phyloP scores from a whole-genome alignment of 1,139 yeast genomes.

The Nematodospora anomalae region DNA sequence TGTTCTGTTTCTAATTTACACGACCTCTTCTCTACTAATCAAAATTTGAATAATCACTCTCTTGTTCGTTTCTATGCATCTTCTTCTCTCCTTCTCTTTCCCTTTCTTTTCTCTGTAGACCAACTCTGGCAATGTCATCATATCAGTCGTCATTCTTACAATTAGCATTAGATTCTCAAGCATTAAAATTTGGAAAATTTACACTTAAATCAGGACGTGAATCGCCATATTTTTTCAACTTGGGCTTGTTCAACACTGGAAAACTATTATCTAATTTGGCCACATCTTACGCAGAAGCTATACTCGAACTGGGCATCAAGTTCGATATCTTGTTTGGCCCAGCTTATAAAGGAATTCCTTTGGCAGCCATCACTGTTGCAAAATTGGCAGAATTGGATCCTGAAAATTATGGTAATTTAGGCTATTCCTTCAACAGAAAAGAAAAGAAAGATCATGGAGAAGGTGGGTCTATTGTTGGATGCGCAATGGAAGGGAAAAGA shows the following conservation, averaged over 20 bases:
- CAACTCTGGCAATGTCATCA: slow-evolving; percentile 22
- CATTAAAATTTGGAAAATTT: slow-evolving; percentile 83
- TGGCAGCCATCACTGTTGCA: slow-evolving; percentile 89
- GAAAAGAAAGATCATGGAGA: slow-evolving; percentile 98
- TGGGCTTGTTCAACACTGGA: slow-evolving; percentile 87
- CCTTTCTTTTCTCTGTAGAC: slow-evolving; percentile 11
- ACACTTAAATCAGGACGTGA: slow-evolving; percentile 88
- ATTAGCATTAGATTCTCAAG: slow-evolving; percentile 76
- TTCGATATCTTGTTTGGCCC: slow-evolving; percentile 96
- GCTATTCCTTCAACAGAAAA: slow-evolving; percentile 78
- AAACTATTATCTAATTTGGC: slow-evolving; percentile 76
- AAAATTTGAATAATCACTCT: no score
- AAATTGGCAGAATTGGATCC: slow-evolving; percentile 89
- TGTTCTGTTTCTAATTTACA: no score
- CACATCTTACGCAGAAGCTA: slow-evolving; percentile 84
- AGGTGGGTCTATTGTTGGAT: slow-evolving; percentile 94
- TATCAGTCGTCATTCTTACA: slow-evolving; percentile 72
- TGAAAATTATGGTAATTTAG: slow-evolving; percentile 62
- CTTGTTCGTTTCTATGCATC: no score
- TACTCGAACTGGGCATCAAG: slow-evolving; percentile 73
- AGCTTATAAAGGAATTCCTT: slow-evolving; percentile 95
- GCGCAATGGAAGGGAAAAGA: slow-evolving; percentile 65
- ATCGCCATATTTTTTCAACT: slow-evolving; percentile 96
- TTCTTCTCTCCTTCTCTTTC: slow-evolving; percentile 4
- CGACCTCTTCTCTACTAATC: no score